These are phyloP conservation scores for Trichoderma sp. DNA, from an alignment of 2,329 filamentous ascomycete genomes.

Conservation along the genomic window DNA sequence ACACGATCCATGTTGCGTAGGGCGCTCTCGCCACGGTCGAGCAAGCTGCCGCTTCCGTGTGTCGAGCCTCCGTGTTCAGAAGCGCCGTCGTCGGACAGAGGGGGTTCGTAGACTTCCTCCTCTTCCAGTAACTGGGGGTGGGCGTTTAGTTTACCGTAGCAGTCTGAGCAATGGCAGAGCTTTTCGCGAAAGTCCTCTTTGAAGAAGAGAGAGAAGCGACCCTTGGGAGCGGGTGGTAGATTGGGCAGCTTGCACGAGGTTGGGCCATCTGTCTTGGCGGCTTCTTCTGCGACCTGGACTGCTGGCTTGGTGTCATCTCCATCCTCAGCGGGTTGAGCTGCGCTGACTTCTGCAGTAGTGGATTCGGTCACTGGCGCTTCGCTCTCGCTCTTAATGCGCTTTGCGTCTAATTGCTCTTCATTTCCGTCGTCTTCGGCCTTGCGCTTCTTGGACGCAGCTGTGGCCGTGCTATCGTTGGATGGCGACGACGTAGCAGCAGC, in stretches of 20 bases:
- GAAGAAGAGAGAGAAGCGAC: slow-evolving; percentile 78
- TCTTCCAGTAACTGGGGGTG: slow-evolving; percentile 87
- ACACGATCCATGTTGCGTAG: slow-evolving; percentile 91
- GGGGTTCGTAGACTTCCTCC: slow-evolving; percentile 91
- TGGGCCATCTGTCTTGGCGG: neutral
- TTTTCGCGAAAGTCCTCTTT: slow-evolving; percentile 73
- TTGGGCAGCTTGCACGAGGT: slow-evolving; percentile 57
- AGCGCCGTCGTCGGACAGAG: slow-evolving; percentile 66
- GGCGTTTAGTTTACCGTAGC: slow-evolving; percentile 68
- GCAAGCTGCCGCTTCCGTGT: slow-evolving; percentile 74
- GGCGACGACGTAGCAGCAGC: neutral
- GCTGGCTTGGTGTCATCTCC: neutral
- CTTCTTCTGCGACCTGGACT: slow-evolving; percentile 13
- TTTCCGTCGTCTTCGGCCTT: slow-evolving; percentile 57
- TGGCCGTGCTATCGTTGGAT: neutral
- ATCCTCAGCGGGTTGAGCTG: neutral
- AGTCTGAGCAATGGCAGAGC: slow-evolving; percentile 79
- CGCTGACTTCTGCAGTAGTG: neutral
- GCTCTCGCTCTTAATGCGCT: slow-evolving; percentile 52
- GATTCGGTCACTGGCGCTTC: slow-evolving; percentile 20
- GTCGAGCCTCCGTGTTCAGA: slow-evolving; percentile 56
- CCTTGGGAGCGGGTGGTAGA: slow-evolving; percentile 55
- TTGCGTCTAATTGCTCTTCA: slow-evolving; percentile 37
- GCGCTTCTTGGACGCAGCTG: slow-evolving; percentile 56
- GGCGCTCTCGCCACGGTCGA: slow-evolving; percentile 89